Evolutionary conservation across 257 asterid genomes (phyloP).

Genomic region (Plantago major): DNA sequence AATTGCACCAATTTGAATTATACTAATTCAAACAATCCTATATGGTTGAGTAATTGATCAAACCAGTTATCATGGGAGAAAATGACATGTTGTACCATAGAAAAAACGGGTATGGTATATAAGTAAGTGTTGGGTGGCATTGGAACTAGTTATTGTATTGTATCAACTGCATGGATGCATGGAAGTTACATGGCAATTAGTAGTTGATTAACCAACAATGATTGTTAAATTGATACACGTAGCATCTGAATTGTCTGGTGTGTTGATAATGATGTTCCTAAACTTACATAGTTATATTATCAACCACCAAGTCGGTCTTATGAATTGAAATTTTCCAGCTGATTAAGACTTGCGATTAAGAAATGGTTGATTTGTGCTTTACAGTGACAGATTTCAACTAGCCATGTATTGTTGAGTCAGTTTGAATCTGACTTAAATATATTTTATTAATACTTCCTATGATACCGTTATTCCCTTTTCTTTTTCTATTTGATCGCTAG

Average conservation of each 20-base stretch:
- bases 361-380: constrained; percentile 1
- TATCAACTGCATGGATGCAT: constrained; percentile 9
- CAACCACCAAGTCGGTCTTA: neutral
- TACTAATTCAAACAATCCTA: no score
- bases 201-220: neutral
- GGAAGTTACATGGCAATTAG: constrained; percentile 5
- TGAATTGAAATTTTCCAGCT: neutral
- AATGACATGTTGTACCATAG: no score
- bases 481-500: no score
- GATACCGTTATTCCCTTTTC: no score
- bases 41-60: no score
- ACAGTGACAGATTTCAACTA: constrained; percentile 3
- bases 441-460: neutral
- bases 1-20: no score
- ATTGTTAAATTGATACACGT: no score
- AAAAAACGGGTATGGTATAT: no score
- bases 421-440: constrained; percentile 27
- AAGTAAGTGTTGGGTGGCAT: no score
- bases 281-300: neutral
- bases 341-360: constrained; percentile 31
- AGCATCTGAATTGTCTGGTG: neutral
- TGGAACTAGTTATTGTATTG: no score
- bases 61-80: no score
- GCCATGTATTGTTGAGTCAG: constrained; percentile 61
- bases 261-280: constrained; percentile 14